A percentile compares a stretch with the other conserved stretches of the same genome.
Evolutionary conservation across 345 rosid species (phyloP).

Genomic region (Erysimum cheiranthoides): DNA sequence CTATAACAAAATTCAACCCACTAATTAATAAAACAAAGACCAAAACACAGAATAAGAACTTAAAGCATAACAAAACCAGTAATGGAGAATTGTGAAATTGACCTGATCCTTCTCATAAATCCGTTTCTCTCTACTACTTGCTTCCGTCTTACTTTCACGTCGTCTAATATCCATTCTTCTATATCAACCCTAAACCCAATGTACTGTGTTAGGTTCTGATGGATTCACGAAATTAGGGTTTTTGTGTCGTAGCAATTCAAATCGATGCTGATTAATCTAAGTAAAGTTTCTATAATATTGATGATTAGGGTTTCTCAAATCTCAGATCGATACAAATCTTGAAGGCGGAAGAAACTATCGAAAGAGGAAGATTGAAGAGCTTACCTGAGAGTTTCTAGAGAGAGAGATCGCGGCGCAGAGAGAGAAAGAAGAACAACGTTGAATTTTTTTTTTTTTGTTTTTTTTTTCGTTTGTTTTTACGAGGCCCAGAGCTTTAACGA

Average conservation of each 20-base stretch:
- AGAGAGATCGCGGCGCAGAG: background rate
- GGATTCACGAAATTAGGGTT: conserved; percentile 19
- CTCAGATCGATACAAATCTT: background rate
- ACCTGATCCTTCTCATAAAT: conserved; percentile 57
- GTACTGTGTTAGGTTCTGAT: background rate
- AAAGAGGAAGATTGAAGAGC: conserved; percentile 10
- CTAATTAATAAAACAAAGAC: conserved; percentile 7
- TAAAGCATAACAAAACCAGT: background rate
- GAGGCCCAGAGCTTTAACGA: background rate
- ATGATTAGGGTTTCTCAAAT: background rate
- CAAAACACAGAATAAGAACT: background rate
- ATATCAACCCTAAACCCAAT: conserved; percentile 12
- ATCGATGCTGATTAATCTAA: background rate
- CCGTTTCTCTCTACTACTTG: conserved; percentile 50
- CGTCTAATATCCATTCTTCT: conserved; percentile 57
- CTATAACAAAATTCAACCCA: conserved; percentile 25
- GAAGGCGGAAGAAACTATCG: conserved; percentile 1
- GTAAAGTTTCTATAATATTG: background rate
- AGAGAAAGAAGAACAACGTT: background rate
- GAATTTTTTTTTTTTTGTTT: background rate
- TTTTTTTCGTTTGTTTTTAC: background rate
- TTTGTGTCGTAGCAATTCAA: conserved; percentile 4
- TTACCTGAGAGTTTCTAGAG: conserved; percentile 29
- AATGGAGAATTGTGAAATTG: conserved; percentile 4
- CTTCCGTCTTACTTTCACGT: conserved; percentile 48